A percentile compares a stretch with the other conserved stretches of the same genome.
Conservation (phyloP, 1,284 basidiomycete genomes). For the Leccinum solheimii region DNA sequence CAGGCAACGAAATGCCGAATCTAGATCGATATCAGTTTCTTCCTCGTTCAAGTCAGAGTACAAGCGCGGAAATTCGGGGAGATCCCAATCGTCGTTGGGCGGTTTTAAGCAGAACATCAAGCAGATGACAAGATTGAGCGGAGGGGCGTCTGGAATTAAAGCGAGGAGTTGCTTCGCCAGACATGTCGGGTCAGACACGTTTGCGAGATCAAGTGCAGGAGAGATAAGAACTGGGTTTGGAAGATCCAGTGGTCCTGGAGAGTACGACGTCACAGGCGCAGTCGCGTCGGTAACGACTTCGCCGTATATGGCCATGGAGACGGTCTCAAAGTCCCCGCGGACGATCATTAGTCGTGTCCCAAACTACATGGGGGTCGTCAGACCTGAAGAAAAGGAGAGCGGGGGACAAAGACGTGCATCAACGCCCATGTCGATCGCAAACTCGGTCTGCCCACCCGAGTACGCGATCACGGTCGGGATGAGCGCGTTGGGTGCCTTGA, state of each 20-base stretch:
- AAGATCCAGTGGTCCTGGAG: slow-evolving; percentile 18
- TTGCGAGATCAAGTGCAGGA: slow-evolving; percentile 57
- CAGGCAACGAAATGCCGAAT: slow-evolving; percentile 50
- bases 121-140: slow-evolving; percentile 60
- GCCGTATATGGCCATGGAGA: slow-evolving; percentile 46
- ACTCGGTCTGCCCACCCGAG: slow-evolving; percentile 65
- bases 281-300: slow-evolving; percentile 25
- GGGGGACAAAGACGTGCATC: slow-evolving; percentile 47
- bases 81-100: slow-evolving; percentile 72
- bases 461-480: slow-evolving; percentile 73
- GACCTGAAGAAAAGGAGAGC: slow-evolving; percentile 7
- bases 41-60: slow-evolving; percentile 55
- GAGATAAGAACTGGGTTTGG: slow-evolving; percentile 24
- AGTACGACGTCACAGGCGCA: slow-evolving; percentile 14
- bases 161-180: slow-evolving; percentile 61
- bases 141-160: slow-evolving; percentile 59
- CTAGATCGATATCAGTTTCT: slow-evolving; percentile 52
- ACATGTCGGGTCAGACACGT: slow-evolving; percentile 54
- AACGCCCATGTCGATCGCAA: slow-evolving; percentile 64
- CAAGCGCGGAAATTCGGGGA: slow-evolving; percentile 67
- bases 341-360: slow-evolving; percentile 78
- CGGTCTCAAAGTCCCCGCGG: slow-evolving; percentile 62
- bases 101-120: slow-evolving; percentile 78
- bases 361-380: slow-evolving; percentile 44
- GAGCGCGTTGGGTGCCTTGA: slow-evolving; percentile 64